A percentile compares a stretch with the other conserved stretches of the same genome.
phyloP scores from a whole-genome alignment of 495 filamentous ascomycete genomes.

The Aspergillus steynii region DNA sequence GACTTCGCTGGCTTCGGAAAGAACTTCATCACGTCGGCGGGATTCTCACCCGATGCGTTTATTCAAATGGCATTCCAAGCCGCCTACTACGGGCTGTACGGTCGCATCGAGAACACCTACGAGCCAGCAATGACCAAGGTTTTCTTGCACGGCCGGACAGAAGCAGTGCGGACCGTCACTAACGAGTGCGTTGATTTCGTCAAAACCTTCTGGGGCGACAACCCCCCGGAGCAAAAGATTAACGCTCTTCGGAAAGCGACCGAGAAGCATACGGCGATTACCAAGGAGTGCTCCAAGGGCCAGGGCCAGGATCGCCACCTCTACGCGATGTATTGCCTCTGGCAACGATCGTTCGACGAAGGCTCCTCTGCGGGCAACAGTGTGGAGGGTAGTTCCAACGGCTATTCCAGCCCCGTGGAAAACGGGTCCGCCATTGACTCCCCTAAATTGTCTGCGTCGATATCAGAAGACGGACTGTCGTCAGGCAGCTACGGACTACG shows the following conservation, averaged over 20 bases:
- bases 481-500: slow-evolving; percentile 34
- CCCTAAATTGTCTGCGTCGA: slow-evolving; percentile 51
- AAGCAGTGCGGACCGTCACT: slow-evolving; percentile 87
- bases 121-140: slow-evolving; percentile 98
- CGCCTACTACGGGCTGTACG: slow-evolving; percentile 97
- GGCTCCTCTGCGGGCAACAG: slow-evolving; percentile 49
- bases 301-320: slow-evolving; percentile 92
- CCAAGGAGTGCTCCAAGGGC: slow-evolving; percentile 85
- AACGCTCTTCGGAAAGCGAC: slow-evolving; percentile 81
- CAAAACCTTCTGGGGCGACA: slow-evolving; percentile 91
- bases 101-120: slow-evolving; percentile 89
- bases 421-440: slow-evolving; percentile 51
- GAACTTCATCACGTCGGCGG: slow-evolving; percentile 96
- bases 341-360: slow-evolving; percentile 87
- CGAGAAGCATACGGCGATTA: slow-evolving; percentile 75
- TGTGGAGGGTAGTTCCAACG: slow-evolving; percentile 60
- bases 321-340: slow-evolving; percentile 92
- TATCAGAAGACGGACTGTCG: slow-evolving; percentile 46
- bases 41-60: slow-evolving; percentile 95
- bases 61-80: slow-evolving; percentile 99
- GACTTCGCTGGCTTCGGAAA: slow-evolving; percentile 91
- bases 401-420: slow-evolving; percentile 54
- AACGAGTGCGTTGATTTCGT: slow-evolving; percentile 82
- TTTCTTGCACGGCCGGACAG: slow-evolving; percentile 90
- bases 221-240: slow-evolving; percentile 77